Conservation (phyloP, 306 rosid genomes). For the Chamaecrista fasciculata region DNA sequence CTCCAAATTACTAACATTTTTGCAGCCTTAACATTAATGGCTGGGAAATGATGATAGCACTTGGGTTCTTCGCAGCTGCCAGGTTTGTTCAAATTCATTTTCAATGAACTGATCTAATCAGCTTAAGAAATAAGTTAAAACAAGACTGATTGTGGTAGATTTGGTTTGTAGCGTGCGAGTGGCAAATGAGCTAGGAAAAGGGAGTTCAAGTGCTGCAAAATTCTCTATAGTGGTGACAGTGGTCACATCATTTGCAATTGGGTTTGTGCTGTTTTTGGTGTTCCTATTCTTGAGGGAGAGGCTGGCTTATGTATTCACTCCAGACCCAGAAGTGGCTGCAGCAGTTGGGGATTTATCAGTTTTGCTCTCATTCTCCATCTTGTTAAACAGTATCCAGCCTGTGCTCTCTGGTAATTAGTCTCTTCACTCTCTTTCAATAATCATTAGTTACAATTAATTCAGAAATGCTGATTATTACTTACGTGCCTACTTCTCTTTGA, state of each 20-base stretch:
- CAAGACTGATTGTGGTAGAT: background rate
- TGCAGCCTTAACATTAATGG: constrained; percentile 47
- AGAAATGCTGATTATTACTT: too few species aligned
- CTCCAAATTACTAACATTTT: background rate
- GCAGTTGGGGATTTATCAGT: constrained; percentile 42
- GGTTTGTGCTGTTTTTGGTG: constrained; percentile 30
- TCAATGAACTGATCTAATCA: background rate
- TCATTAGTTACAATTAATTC: too few species aligned
- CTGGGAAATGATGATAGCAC: constrained; percentile 52
- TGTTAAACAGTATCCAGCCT: constrained; percentile 48
- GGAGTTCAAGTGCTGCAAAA: constrained; percentile 45
- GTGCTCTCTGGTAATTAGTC: constrained; percentile 44
- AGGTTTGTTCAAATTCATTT: constrained; percentile 26
- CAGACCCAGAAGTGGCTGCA: constrained; percentile 25
- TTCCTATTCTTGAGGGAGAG: constrained; percentile 33
- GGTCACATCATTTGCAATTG: constrained; percentile 30
- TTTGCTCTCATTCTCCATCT: constrained; percentile 41
- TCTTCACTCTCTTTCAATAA: background rate
- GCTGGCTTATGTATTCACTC: constrained; percentile 40
- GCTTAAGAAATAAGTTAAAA: background rate
- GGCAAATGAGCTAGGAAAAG: constrained; percentile 49
- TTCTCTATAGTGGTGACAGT: constrained; percentile 30
- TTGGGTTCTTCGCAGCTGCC: constrained; percentile 46
- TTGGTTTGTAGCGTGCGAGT: constrained; percentile 39
- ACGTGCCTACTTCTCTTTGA: too few species aligned